These are phyloP conservation scores for Penicillium sp. DNA, from an alignment of 2,329 filamentous ascomycete species.

Conservation along the genomic window DNA sequence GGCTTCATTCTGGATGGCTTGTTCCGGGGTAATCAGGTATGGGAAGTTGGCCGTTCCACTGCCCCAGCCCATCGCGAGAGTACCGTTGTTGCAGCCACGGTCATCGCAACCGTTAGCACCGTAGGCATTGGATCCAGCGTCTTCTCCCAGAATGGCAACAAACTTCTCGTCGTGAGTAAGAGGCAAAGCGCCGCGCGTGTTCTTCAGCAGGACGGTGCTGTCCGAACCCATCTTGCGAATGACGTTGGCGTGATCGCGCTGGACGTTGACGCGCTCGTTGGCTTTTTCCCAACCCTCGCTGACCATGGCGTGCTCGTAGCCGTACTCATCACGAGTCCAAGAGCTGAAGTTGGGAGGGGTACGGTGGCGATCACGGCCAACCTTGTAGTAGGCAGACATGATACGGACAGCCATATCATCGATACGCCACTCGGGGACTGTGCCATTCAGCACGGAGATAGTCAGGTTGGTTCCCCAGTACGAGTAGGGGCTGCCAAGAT, in stretches of 20 bases:
- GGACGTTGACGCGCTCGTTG: slow-evolving; percentile 85
- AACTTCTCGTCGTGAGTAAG: slow-evolving; percentile 74
- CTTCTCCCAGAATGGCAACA: slow-evolving; percentile 76
- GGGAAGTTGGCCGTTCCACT: slow-evolving; percentile 63
- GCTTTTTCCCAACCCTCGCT: slow-evolving; percentile 64
- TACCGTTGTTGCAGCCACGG: slow-evolving; percentile 63
- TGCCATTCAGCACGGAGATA: slow-evolving; percentile 83
- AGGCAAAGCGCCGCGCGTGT: slow-evolving; percentile 68
- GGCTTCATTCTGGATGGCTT: slow-evolving; percentile 67
- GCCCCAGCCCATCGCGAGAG: slow-evolving; percentile 65
- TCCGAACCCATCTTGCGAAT: slow-evolving; percentile 78
- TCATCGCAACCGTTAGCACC: slow-evolving; percentile 81
- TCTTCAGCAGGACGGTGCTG: slow-evolving; percentile 88
- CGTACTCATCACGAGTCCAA: slow-evolving; percentile 78
- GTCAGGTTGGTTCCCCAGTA: slow-evolving; percentile 90
- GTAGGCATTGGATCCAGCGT: slow-evolving; percentile 72
- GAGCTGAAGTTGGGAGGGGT: slow-evolving; percentile 79
- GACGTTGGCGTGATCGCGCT: slow-evolving; percentile 67
- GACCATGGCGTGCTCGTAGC: slow-evolving; percentile 66
- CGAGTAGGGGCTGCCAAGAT: slow-evolving; percentile 70
- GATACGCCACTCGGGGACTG: slow-evolving; percentile 79
- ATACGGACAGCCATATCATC: slow-evolving; percentile 92
- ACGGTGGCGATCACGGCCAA: slow-evolving; percentile 56
- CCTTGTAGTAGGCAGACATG: slow-evolving; percentile 66
- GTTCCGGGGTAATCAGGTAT: slow-evolving; percentile 63